Base-by-base conservation (phyloP, 208 protist genomes). In the Wallacemonas sp. region DNA sequence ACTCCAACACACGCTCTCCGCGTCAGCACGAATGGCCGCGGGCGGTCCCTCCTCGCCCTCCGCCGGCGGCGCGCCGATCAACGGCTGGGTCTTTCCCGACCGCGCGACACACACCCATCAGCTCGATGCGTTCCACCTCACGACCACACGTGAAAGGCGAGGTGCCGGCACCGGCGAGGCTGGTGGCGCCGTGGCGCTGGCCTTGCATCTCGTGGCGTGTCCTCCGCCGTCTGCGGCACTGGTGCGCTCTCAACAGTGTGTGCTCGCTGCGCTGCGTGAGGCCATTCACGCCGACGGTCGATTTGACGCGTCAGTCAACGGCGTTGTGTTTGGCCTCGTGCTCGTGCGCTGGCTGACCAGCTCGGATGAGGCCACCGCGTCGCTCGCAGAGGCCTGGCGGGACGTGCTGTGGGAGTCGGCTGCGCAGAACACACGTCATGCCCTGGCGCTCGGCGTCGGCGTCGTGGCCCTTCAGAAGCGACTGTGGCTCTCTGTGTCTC, bases 271-370 rank as follows among this genome's bases (percentile, higher is more conserved):
- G 6, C 48, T 92, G 19, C 64, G 77, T 60, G 66, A 73, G 13
- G 59, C 50, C 21, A 1, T 93, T 21, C 73, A 63, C 42, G 71
- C 76, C 15, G 87, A 93, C 60, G 87, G 87, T 33, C 79, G 78
- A 27, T 93, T 90, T 59, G 87, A 93, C 55, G 75, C 73, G 37
- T 58, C 79, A 19, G 21, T 93, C 13, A 63, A 76, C 37, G 1
- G 73, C n/a, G 44, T 66, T 21, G 61, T 52, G 1, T 84, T 89
- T 65, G 87, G 87, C 0, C 41, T 84, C 10, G 76, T 90, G 46
- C 58, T 81, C 15, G 63, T 93, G 21, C 78, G 83, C 17, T 88
- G 75, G 75, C 80, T 83, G n/a, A 80, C 73, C 36, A 71, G 71
- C 2, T 58, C 83, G 0, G 87, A 93, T 55, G 87, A 93, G 67